Base-by-base conservation (phyloP, 1,284 basidiomycete genomes). In the Cryptococcus sp. region DNA sequence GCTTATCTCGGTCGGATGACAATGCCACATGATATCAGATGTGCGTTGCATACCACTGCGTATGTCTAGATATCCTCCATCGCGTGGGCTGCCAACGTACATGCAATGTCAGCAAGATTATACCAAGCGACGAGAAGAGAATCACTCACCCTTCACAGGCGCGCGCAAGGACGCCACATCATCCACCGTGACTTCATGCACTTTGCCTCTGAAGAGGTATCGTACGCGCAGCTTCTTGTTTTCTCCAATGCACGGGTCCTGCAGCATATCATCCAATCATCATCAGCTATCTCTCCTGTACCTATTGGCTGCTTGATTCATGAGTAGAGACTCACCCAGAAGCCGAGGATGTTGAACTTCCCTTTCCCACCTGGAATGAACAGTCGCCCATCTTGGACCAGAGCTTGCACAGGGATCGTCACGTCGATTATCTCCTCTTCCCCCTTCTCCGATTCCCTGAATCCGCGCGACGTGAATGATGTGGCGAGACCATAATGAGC, bases 381-480 rank as follows among this genome's bases (percentile, higher is more conserved):
- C 50, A 96, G 74, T 72, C 91, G 89, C 49, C 88, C 87, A 63
- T 88, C 84, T 63, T 85, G 83, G 47, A 94, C 89, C 17, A 95
- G 81, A 23, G 90, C 86, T 80, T 94, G 92, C 27, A 95, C 71
- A 3, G 93, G 85, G 35, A 89, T 80, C 19, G 86, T 88, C 41
- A 93, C 90, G 75, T 93, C 86, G 63, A 91, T 83, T 47, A 82
- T 79, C 25, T 69, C 65, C 45, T 88, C 80, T 52, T 43, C 54
- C 17, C 59, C 57, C 27, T 59, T 56, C 43, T 62, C 59, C 5
- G 81, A 78, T 58, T 81, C 81, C 52, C 82, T 82, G 63, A 84
- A 82, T 50, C 81, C 80, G 62, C 85, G 83, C 35, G 78, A 39
- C 3, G 76, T 75, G 60, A 78, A 78, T 1, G 69, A 64, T 0